A percentile compares a stretch with the other conserved stretches of the same genome.
Conservation (phyloP, 805 yeast genomes). For the Grigorovia transvaalensis region DNA sequence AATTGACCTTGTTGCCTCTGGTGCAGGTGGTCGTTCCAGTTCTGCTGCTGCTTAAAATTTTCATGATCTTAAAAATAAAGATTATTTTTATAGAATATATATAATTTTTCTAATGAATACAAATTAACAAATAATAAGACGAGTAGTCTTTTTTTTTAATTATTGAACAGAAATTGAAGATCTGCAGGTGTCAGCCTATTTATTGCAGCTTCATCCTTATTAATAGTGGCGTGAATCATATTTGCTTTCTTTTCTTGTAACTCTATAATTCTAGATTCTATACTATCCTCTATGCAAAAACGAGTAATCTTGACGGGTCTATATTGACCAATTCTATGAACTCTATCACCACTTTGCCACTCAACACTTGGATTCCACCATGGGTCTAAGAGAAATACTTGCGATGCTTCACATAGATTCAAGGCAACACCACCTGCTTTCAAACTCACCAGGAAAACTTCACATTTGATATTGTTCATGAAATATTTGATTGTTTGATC, state of each 20-base stretch:
- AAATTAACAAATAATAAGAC: neutral
- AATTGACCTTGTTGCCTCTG: conserved; percentile 45
- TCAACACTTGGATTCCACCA: conserved; percentile 99
- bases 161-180: conserved; percentile 85
- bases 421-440: conserved; percentile 99
- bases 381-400: conserved; percentile 90
- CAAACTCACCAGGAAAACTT: conserved; percentile 85
- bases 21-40: conserved; percentile 69
- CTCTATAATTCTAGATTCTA: conserved; percentile 91
- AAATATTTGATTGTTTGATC: conserved; percentile 84
- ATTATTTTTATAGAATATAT: neutral
- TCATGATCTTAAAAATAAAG: neutral
- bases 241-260: conserved; percentile 95
- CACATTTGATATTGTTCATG: conserved; percentile 87
- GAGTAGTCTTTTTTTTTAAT: conserved; percentile 35
- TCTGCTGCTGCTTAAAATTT: conserved; percentile 32
- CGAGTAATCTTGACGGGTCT: conserved; percentile 90
- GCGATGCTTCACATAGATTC: conserved; percentile 93
- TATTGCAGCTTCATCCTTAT: conserved; percentile 84
- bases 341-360: conserved; percentile 97
- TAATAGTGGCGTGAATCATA: conserved; percentile 95
- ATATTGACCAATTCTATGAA: conserved; percentile 92
- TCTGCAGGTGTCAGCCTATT: conserved; percentile 86
- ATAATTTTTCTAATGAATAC: neutral
- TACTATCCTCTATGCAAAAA: conserved; percentile 91